Conservation (phyloP, 176 grass and related monocot genomes). For the Zizania latifolia region DNA sequence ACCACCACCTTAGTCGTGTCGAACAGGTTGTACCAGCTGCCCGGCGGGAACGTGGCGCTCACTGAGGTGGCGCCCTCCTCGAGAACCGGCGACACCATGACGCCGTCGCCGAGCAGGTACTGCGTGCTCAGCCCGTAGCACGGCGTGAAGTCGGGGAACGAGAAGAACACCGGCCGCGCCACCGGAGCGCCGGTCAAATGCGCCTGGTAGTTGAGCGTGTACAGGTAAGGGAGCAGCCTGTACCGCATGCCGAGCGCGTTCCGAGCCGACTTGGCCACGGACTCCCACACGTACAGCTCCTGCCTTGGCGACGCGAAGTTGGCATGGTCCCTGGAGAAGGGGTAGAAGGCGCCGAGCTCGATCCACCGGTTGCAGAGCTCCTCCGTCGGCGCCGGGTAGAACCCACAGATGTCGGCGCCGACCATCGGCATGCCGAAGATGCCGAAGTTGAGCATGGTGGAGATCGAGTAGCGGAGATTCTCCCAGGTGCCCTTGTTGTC, state of each 20-base stretch:
- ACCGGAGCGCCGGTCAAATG: conserved; percentile 70
- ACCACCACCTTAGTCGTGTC: conserved; percentile 58
- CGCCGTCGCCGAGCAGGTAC: conserved; percentile 62
- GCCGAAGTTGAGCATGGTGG: conserved; percentile 79
- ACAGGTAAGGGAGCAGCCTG: conserved; percentile 70
- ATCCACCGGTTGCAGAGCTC: conserved; percentile 98
- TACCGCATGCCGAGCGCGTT: conserved; percentile 77
- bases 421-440: conserved; percentile 97
- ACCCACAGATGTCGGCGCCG: conserved; percentile 77
- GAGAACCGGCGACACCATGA: conserved; percentile 84
- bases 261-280: conserved; percentile 66
- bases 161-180: conserved; percentile 79
- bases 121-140: conserved; percentile 75
- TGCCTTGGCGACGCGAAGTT: conserved; percentile 79
- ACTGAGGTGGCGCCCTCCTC: conserved; percentile 59
- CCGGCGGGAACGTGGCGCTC: conserved; percentile 63
- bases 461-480: conserved; percentile 72
- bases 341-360: conserved; percentile 90
- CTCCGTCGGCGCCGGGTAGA: conserved; percentile 60
- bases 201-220: conserved; percentile 80
- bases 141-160: conserved; percentile 71
- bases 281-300: conserved; percentile 82
- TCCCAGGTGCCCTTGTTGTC: conserved; percentile 96
- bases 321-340: conserved; percentile 88
- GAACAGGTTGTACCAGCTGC: conserved; percentile 91